These are phyloP conservation scores for Pyricularia sp. DNA, from an alignment of 2,329 filamentous ascomycete species.

Conservation along the genomic window DNA sequence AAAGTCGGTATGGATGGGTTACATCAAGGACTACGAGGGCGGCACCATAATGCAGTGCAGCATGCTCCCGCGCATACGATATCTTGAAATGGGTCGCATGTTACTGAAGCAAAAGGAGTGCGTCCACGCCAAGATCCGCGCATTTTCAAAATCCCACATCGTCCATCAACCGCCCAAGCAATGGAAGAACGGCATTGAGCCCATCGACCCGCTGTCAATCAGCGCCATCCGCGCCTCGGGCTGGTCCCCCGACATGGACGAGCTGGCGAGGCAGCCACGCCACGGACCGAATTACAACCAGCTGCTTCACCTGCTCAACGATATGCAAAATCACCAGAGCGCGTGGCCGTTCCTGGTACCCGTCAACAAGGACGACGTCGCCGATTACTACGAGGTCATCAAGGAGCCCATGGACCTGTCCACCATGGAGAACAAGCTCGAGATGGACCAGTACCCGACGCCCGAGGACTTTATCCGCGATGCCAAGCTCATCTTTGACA, in stretches of 20 bases:
- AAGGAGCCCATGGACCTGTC: constrained; percentile 63
- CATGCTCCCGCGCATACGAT: constrained; percentile 62
- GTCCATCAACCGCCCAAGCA: constrained; percentile 53
- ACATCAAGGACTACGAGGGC: constrained; percentile 71
- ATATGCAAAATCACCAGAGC: constrained; percentile 59
- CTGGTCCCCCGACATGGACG: constrained; percentile 67
- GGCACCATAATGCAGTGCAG: constrained; percentile 71
- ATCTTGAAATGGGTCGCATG: constrained; percentile 57
- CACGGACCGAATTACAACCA: constrained; percentile 65
- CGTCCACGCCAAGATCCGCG: constrained; percentile 59
- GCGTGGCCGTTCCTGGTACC: constrained; percentile 65
- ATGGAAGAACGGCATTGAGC: constrained; percentile 40
- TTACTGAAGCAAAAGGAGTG: constrained; percentile 63
- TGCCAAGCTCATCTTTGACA: constrained; percentile 58
- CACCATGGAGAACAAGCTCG: constrained; percentile 63
- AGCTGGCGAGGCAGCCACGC: constrained; percentile 58
- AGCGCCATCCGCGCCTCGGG: constrained; percentile 56
- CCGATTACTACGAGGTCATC: constrained; percentile 69
- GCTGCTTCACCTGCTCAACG: constrained; percentile 55
- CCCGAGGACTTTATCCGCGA: constrained; percentile 63
- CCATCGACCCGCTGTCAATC: constrained; percentile 55
- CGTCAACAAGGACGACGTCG: constrained; percentile 63
- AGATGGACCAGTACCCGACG: constrained; percentile 56
- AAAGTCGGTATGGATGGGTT: constrained; percentile 63
- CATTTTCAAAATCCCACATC: constrained; percentile 56